Evolutionary conservation across 305 asterid genomes (phyloP).

Genomic region (Fraxinus floribunda): DNA sequence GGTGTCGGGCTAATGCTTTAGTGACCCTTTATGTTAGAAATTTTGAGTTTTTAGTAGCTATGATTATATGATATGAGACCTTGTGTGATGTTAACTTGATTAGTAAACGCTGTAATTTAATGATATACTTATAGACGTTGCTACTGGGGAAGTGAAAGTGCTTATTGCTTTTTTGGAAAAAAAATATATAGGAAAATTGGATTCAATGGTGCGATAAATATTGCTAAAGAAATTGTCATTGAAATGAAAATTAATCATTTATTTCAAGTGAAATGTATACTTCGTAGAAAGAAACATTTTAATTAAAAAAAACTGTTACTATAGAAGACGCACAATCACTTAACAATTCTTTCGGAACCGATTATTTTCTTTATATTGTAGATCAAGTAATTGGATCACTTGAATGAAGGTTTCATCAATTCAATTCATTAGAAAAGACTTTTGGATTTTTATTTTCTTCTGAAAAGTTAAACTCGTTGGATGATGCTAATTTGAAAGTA

Average conservation of each 20-base stretch:
- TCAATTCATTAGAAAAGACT: neutral
- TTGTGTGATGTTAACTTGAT: neutral
- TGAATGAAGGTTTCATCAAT: too few relatives aligned
- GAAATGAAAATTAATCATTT: too few relatives aligned
- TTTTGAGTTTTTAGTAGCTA: neutral
- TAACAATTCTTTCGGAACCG: too few relatives aligned
- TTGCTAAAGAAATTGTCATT: too few relatives aligned
- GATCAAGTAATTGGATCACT: neutral
- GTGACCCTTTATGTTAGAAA: neutral
- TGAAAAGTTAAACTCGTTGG: too few relatives aligned
- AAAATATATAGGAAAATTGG: neutral
- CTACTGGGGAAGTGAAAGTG: neutral
- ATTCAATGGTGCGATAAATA: too few relatives aligned
- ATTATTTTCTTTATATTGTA: too few relatives aligned
- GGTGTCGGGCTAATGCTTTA: constrained; percentile 11
- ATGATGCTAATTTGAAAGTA: too few relatives aligned
- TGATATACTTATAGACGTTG: neutral
- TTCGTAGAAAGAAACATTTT: too few relatives aligned
- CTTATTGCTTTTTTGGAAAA: neutral
- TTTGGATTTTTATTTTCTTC: neutral
- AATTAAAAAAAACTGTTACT: too few relatives aligned
- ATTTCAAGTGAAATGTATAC: too few relatives aligned
- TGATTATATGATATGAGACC: constrained; percentile 12
- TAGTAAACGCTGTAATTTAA: neutral
- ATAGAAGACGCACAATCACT: too few relatives aligned